A percentile compares a stretch with the other conserved stretches of the same genome.
Evolutionary conservation across 139 green algal species (phyloP).

Genomic region (Marvania coccoides): DNA sequence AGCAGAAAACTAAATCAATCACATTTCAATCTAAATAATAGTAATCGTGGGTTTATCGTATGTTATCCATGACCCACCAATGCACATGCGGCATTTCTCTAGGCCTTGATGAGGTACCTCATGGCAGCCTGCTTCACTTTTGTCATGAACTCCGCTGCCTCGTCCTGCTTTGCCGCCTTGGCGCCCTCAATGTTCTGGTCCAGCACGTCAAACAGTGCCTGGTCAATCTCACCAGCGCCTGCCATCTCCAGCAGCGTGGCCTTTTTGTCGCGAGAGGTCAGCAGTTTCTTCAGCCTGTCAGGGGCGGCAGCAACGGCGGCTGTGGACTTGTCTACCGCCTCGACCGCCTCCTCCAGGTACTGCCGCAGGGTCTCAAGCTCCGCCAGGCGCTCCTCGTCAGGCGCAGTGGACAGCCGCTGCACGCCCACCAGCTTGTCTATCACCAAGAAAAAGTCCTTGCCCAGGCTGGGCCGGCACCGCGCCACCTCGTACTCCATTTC

Average conservation of each 20-base stretch:
- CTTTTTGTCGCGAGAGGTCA: slow-evolving; percentile 75
- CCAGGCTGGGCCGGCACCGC: slow-evolving; percentile 46
- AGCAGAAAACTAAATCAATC: no score
- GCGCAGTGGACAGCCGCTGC: slow-evolving; percentile 32
- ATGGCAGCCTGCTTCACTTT: slow-evolving; percentile 58
- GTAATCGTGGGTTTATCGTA: no score
- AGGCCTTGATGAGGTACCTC: slow-evolving; percentile 51
- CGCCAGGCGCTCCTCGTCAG: slow-evolving; percentile 58
- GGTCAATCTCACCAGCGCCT: slow-evolving; percentile 66
- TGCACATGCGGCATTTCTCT: no score
- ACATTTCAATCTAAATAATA: no score
- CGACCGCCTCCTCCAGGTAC: slow-evolving; percentile 56
- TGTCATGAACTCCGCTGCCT: slow-evolving; percentile 69
- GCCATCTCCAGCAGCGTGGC: slow-evolving; percentile 76
- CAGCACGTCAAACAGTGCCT: slow-evolving; percentile 64
- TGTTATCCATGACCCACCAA: no score
- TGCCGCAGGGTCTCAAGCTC: slow-evolving; percentile 80
- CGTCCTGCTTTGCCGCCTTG: slow-evolving; percentile 42
- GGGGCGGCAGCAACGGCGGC: slow-evolving; percentile 30
- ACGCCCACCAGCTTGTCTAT: slow-evolving; percentile 22
- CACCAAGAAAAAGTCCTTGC: slow-evolving; percentile 39
- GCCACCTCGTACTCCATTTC: slow-evolving; percentile 88
- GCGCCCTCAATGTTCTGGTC: slow-evolving; percentile 78
- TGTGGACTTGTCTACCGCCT: slow-evolving; percentile 55
- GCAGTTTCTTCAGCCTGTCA: slow-evolving; percentile 66